Base-by-base conservation (phyloP, 2,329 filamentous ascomycete genomes). In the Trichoderma guizhouense region DNA sequence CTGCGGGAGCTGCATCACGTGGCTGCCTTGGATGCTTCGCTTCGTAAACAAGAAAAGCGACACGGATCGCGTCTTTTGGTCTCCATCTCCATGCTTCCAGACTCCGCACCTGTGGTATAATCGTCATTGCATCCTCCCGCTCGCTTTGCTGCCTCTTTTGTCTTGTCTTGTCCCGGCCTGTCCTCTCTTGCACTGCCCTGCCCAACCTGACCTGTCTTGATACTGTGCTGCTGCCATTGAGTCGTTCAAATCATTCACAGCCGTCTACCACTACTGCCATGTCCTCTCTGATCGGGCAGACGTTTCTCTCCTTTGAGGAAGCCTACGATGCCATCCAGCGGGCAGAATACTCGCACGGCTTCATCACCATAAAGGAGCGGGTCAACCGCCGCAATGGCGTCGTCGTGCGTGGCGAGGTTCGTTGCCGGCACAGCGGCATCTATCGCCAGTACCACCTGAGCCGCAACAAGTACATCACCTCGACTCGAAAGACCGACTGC, bases 401-500 rank as follows among this genome's bases (percentile, higher is more conserved):
- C 57, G 67, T 69, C 7, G 67, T 69, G 55, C 67, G 67, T 15
- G 67, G 67, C 57, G 67, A 69, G 21, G 67, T 69, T 15, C 67
- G 67, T 21, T 69, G 67, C 28, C 57, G 67, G 67, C 67, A 69
- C 24, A 69, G 67, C 30, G 67, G 67, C 36, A 69, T 69, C 67
- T 69, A 69, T 36, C 67, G 67, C 67, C 67, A 69, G 7, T 69
- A 69, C 58, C 67, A 69, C n/a, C 30, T 69, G 39, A 69, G 67
- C 57, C 67, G 67, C 67, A 69, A 69, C 39, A 69, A 69, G 60
- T 69, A 69, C 67, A 69, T 69, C 57, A 69, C 67, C 21, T 69
- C 67, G 28, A 69, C 67, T 4, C 39, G 67, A 34, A 69, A 69
- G 57, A 69, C 67, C 28, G 67, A 69, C 67, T 69, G 67, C 7